Evolutionary conservation across 2,329 filamentous ascomycete species (phyloP).

Genomic region (Whalleya microplaca): DNA sequence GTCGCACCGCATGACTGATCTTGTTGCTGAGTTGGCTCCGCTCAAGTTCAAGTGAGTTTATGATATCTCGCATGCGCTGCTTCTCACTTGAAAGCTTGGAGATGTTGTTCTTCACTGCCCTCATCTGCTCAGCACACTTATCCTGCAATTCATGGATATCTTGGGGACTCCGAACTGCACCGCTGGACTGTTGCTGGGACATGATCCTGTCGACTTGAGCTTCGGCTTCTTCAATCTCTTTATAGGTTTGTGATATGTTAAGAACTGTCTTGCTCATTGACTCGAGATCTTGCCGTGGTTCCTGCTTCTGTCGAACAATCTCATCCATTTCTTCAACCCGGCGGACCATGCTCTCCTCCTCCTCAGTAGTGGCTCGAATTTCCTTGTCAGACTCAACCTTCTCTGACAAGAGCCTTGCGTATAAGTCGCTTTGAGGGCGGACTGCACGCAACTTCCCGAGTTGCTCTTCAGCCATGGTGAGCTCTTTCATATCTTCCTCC

Average conservation of each 20-base stretch:
- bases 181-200: slow-evolving; percentile 73
- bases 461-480: slow-evolving; percentile 54
- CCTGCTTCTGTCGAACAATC: slow-evolving; percentile 65
- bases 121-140: slow-evolving; percentile 67
- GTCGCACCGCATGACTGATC: slow-evolving; percentile 69
- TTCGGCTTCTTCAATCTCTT: slow-evolving; percentile 73
- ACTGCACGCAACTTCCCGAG: slow-evolving; percentile 65
- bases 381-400: slow-evolving; percentile 71
- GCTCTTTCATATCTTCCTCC: slow-evolving; percentile 62
- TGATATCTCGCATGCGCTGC: slow-evolving; percentile 69
- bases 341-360: slow-evolving; percentile 62
- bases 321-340: slow-evolving; percentile 71
- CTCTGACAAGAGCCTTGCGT: slow-evolving; percentile 70
- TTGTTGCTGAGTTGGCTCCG: slow-evolving; percentile 75
- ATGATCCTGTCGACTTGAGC: slow-evolving; percentile 74
- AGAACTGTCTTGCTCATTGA: slow-evolving; percentile 75
- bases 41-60: slow-evolving; percentile 76
- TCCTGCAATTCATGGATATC: slow-evolving; percentile 82
- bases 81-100: slow-evolving; percentile 69
- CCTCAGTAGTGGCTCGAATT: slow-evolving; percentile 61
- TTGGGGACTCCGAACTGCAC: slow-evolving; percentile 71
- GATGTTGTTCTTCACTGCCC: slow-evolving; percentile 65
- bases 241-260: slow-evolving; percentile 72
- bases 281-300: slow-evolving; percentile 72
- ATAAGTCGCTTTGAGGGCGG: slow-evolving; percentile 73